Percentiles rank a stretch among this genome's conserved stretches.
Evolutionary conservation across 257 asterid genomes (phyloP).

Genomic region (Jasminum sambac): DNA sequence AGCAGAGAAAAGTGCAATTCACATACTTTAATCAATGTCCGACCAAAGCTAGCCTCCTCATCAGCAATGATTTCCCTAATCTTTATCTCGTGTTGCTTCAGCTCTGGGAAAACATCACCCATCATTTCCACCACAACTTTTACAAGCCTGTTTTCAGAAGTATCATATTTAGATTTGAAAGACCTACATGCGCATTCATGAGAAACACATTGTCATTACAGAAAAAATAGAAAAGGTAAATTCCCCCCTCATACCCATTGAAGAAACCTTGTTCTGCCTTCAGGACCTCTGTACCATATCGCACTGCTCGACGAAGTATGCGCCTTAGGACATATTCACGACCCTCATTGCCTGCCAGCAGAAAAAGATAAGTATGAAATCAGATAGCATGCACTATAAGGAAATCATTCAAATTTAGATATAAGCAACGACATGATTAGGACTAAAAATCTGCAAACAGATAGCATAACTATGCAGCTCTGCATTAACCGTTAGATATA

Average conservation of each 20-base stretch:
- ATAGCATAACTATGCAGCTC: background rate
- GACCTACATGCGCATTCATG: constrained; percentile 3
- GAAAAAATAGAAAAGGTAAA: background rate
- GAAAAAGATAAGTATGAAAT: constrained; percentile 12
- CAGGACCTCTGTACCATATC: constrained; percentile 95
- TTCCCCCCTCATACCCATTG: constrained; percentile 54
- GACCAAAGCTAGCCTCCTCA: constrained; percentile 93
- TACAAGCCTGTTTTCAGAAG: constrained; percentile 61
- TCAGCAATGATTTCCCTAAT: constrained; percentile 75
- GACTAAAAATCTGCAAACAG: constrained; percentile 2
- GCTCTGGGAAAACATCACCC: constrained; percentile 92
- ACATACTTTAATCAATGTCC: constrained; percentile 78
- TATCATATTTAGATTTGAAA: constrained; percentile 23
- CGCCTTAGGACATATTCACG: constrained; percentile 97
- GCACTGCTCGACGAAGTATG: constrained; percentile 94
- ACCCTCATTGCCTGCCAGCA: constrained; percentile 85
- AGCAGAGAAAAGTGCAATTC: background rate
- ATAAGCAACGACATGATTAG: background rate
- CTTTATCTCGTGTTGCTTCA: constrained; percentile 58
- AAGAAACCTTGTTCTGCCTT: constrained; percentile 87
- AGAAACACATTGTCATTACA: constrained; percentile 9
- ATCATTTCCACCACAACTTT: constrained; percentile 73
- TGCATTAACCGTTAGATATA: background rate
- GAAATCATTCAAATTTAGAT: constrained; percentile 8
- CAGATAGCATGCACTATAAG: constrained; percentile 10